Base-by-base conservation (phyloP, 768 basidiomycete genomes). In the Calocera cornea region DNA sequence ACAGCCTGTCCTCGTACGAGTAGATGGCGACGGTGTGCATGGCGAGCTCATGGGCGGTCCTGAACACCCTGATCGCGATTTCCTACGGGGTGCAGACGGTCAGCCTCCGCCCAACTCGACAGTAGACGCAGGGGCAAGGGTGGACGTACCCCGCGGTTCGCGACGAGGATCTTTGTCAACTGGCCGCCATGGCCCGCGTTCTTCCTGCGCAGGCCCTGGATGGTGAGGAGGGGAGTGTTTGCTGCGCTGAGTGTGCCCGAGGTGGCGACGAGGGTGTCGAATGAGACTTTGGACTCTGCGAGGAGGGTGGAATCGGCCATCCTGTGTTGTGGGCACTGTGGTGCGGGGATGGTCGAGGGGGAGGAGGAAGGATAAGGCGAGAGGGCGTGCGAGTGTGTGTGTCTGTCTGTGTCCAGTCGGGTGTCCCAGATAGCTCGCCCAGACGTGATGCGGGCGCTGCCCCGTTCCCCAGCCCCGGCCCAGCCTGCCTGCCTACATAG, bases 1-100 rank as follows among this genome's bases (percentile, higher is more conserved):
- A 90, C 79, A 97, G 84, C 69, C 97, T 85, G 80, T 99, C 97
- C 79, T 99, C 97, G 75, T 82, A 90, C 11, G 95, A 98, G 80
- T 92, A 98, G 80, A 99, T 97, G 40, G 97, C 97, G 67, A 98
- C 97, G 63, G 95, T 97, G 77, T 95, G 92, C 95, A 98, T 97
- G 11, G 95, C 97, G 69, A 99, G 83, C 75, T 99, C 97, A 80
- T 99, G 97, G 64, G 97, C 91, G 0, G 95, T 97, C 74, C 95
- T 83, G 83, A 99, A 98, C 44, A 99, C 94, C 74, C 97, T 90
- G 73, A 99, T 93, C 33, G 97, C 97, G 77, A 99, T 99, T 89
- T 99, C 94, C 92, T 93, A n/a, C n/a, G n/a, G n/a, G n/a, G n/a
- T n/a, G n/a, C n/a, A n/a, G n/a, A n/a, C n/a, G n/a, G n/a, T n/a